Percentiles rank a stretch among this genome's conserved stretches.
These are phyloP conservation scores for Litsea cubeba DNA, from an alignment of 164 flowering plant species.

Conservation along the genomic window DNA sequence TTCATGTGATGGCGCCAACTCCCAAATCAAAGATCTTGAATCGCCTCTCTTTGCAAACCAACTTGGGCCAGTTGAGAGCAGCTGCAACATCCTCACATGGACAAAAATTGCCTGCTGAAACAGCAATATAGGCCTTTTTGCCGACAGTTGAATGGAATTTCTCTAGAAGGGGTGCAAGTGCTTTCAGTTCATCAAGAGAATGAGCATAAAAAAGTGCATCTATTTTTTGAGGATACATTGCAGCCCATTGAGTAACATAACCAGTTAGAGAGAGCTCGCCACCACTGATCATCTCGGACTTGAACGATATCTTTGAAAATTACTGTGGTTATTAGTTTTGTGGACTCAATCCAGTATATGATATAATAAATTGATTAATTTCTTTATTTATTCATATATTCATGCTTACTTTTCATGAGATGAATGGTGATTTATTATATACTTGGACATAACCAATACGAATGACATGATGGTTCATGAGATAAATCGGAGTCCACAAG, in stretches of 20 bases:
- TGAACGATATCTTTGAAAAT: constrained; percentile 88
- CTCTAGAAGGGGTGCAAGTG: constrained; percentile 72
- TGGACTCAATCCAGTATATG: no score
- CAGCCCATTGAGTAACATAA: constrained; percentile 95
- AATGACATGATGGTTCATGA: no score
- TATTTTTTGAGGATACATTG: constrained; percentile 85
- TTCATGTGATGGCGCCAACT: constrained; percentile 47
- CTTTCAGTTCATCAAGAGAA: constrained; percentile 61
- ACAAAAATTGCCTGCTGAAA: constrained; percentile 80
- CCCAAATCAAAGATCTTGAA: constrained; percentile 88
- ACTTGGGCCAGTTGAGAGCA: constrained; percentile 77
- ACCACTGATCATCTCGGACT: constrained; percentile 97
- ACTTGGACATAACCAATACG: no score
- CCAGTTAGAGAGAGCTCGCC: constrained; percentile 88
- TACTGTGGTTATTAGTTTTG: no score
- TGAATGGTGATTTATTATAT: no score
- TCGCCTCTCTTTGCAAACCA: constrained; percentile 74
- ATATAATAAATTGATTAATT: no score
- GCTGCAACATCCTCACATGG: constrained; percentile 80
- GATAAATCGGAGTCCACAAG: no score
- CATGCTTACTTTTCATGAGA: no score
- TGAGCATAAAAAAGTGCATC: constrained; percentile 94
- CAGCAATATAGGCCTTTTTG: constrained; percentile 81
- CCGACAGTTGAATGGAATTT: constrained; percentile 78
- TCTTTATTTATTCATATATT: no score